Evolutionary conservation across 2,329 filamentous ascomycete genomes (phyloP).

Genomic region (Stagonosporopsis tanaceti): DNA sequence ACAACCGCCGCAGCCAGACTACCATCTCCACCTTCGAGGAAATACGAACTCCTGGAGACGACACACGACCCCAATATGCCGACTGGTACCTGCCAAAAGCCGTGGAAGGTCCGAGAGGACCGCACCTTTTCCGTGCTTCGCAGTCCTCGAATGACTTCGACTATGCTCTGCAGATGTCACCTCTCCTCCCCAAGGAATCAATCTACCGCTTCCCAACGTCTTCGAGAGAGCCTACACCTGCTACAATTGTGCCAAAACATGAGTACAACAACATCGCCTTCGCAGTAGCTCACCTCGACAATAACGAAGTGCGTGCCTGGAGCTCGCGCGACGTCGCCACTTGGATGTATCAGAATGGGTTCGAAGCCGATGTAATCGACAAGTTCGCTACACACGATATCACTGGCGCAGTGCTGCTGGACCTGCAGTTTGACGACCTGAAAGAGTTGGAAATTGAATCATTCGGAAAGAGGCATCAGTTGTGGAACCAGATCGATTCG

Average conservation of each 20-base stretch:
- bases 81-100: conserved; percentile 68
- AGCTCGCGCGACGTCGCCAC: conserved; percentile 78
- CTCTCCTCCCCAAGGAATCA: conserved; percentile 71
- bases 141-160: conserved; percentile 65
- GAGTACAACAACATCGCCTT: conserved; percentile 62
- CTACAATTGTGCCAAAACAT: conserved; percentile 47
- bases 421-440: conserved; percentile 89
- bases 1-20: conserved; percentile 74
- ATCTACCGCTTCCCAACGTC: conserved; percentile 53
- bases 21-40: conserved; percentile 90
- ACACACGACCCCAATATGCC: conserved; percentile 68
- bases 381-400: conserved; percentile 94
- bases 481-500: conserved; percentile 81
- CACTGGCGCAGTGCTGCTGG: conserved; percentile 83
- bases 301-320: conserved; percentile 70
- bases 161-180: conserved; percentile 72
- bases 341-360: conserved; percentile 85
- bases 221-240: conserved; percentile 49
- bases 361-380: conserved; percentile 79
- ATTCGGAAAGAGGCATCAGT: conserved; percentile 79
- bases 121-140: conserved; percentile 83
- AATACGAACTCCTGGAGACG: conserved; percentile 72
- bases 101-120: conserved; percentile 81
- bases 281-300: conserved; percentile 65
- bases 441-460: conserved; percentile 82